phyloP scores from a whole-genome alignment of 1,284 basidiomycete genomes.

The Gomphus sp. region DNA sequence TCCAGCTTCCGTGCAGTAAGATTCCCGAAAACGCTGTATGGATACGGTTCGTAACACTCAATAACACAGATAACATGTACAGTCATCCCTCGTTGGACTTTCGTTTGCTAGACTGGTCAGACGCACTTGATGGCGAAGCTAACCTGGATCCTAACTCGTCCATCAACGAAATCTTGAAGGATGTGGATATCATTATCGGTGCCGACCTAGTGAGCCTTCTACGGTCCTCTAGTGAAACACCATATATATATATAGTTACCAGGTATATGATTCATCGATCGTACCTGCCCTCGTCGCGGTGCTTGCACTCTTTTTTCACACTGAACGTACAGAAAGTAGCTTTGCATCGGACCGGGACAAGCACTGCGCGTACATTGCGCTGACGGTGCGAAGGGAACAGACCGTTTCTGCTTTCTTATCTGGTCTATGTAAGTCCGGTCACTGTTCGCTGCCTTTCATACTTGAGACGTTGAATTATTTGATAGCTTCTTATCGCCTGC shows the following conservation, averaged over 20 bases:
- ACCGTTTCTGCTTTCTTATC: constrained; percentile 33
- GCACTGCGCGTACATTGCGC: constrained; percentile 39
- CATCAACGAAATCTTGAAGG: not conserved
- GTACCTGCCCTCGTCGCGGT: constrained; percentile 48
- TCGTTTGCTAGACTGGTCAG: constrained; percentile 52
- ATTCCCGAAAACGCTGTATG: not conserved
- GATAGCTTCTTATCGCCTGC: not conserved
- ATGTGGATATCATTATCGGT: constrained; percentile 48
- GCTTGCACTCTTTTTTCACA: constrained; percentile 26
- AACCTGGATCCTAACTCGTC: constrained; percentile 25
- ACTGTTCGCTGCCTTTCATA: not conserved
- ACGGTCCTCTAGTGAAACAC: not conserved
- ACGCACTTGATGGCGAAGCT: constrained; percentile 33
- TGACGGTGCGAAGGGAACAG: constrained; percentile 42
- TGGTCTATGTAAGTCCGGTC: constrained; percentile 25
- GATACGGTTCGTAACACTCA: not conserved
- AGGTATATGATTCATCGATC: constrained; percentile 64
- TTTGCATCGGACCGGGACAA: constrained; percentile 26
- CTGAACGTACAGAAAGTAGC: not conserved
- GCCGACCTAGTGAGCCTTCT: constrained; percentile 51
- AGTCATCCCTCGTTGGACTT: constrained; percentile 35
- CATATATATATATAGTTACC: not conserved
- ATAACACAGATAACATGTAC: constrained; percentile 39
- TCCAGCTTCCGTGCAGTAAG: constrained; percentile 53
- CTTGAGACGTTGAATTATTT: not conserved